Evolutionary conservation across 176 grass and related monocot species (phyloP), one percentile per base, ranked within the genome.

Genomic region (Lolium multiflorum): DNA sequence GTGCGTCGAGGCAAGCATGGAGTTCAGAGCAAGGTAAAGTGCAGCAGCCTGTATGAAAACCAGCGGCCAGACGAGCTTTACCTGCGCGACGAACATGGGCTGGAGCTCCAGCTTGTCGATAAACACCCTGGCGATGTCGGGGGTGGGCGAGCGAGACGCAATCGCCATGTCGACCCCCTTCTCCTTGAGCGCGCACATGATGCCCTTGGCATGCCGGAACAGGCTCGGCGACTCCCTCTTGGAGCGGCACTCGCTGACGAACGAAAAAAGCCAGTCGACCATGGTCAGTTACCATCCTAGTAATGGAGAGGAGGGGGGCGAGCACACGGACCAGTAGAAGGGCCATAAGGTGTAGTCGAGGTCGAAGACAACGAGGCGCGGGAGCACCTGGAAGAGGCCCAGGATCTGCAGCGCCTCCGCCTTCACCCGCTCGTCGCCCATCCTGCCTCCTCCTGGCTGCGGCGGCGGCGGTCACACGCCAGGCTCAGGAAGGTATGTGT

Each of bases 301-400:
- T 2, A 71, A 58, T 2, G n/a, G 52, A 49, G 1, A 11, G 25
- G 60, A 2, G 38, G 16, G 38, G 12, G 25, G 14, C 48, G 20
- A 26, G 25, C 25, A n/a, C 21, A 66, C 41, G 14, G 1, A 98
- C 96, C 96, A 98, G 79, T 96, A 94, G 86, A 98, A 98, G 65
- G 96, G 93, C 96, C 96, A 98, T n/a, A 98, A 92, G 64, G 96
- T 98, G 79, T 96, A 92, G 84, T 98, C 96, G 81, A 98, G 96
- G 80, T 98, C 96, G 90, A 98, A 98, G 72, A 98, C 92, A 73
- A 98, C 96, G 78, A 96, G 89, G 59, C 90, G 92, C 10, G 96
- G 96, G 9, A 96, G 88, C 41, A 74, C 88, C 85, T 96, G 90
- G 83, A 94, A 91, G 52, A 94, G 51, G 28, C 86, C 91, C 48